Conservation (phyloP, 1,284 basidiomycete genomes). For the Moniliella sp. region DNA sequence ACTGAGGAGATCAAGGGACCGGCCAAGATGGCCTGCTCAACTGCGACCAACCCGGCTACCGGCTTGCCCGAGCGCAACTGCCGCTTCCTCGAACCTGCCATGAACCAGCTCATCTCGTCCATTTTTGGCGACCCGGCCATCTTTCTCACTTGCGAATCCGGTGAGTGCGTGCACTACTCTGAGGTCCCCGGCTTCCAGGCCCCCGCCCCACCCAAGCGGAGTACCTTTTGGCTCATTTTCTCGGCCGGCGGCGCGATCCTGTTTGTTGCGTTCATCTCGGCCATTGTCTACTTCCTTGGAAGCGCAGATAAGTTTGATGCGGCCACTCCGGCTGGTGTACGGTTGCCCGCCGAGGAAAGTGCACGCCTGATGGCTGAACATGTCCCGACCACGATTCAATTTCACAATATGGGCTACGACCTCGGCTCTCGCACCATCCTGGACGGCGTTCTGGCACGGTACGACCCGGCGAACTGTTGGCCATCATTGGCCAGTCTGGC, state of each 20-base stretch:
- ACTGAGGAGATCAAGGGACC: slow-evolving; percentile 73
- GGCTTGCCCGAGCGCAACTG: slow-evolving; percentile 39
- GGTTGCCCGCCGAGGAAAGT: slow-evolving; percentile 46
- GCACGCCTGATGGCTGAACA: slow-evolving; percentile 74
- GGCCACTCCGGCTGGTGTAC: slow-evolving; percentile 6
- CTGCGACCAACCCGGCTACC: slow-evolving; percentile 35
- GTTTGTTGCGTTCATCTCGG: slow-evolving; percentile 39
- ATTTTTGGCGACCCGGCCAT: slow-evolving; percentile 83
- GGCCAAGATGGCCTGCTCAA: slow-evolving; percentile 60
- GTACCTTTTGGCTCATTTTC: slow-evolving; percentile 49
- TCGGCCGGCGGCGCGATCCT: slow-evolving; percentile 55
- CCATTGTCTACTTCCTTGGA: slow-evolving; percentile 29
- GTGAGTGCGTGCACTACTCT: slow-evolving; percentile 78
- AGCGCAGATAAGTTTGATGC: slow-evolving; percentile 14
- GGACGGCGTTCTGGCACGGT: slow-evolving; percentile 41
- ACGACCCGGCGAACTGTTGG: slow-evolving; percentile 7
- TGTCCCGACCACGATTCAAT: slow-evolving; percentile 72
- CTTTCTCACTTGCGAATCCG: slow-evolving; percentile 61
- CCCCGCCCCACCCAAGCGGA: slow-evolving; percentile 6
- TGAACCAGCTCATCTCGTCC: slow-evolving; percentile 78
- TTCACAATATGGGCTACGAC: slow-evolving; percentile 57
- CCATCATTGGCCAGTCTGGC: slow-evolving; percentile 23
- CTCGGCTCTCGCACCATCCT: slow-evolving; percentile 1
- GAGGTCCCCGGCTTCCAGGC: slow-evolving; percentile 55
- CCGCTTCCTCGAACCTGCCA: slow-evolving; percentile 81